Conservation (phyloP, 352 stramenopile species). For the Pilasporangium apinafurcum region DNA sequence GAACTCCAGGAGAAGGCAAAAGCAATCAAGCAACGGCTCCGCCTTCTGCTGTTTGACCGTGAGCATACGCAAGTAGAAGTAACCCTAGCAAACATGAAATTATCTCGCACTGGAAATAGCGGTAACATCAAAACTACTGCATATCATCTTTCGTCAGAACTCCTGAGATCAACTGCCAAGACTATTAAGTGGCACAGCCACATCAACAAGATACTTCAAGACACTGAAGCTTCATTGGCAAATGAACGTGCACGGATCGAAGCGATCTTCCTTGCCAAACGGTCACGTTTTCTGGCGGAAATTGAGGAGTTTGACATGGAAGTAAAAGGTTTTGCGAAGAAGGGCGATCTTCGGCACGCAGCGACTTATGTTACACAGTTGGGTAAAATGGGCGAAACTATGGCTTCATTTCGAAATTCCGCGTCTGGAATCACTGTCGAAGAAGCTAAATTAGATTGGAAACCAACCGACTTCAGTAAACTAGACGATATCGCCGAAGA, state of each 20-base stretch:
- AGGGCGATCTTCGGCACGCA: conserved; percentile 65
- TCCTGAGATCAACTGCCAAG: conserved; percentile 54
- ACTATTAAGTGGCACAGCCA: conserved; percentile 60
- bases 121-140: conserved; percentile 8
- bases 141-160: conserved; percentile 18
- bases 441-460: conserved; percentile 64
- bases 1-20: conserved; percentile 40
- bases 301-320: conserved; percentile 73
- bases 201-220: conserved; percentile 44
- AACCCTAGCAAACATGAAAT: too few species aligned
- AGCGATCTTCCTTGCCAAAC: conserved; percentile 57
- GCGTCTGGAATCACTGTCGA: conserved; percentile 53
- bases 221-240: conserved; percentile 45
- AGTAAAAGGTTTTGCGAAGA: conserved; percentile 65
- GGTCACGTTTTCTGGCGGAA: conserved; percentile 62
- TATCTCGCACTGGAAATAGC: conserved; percentile 10
- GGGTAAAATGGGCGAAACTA: conserved; percentile 61
- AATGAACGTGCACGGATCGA: conserved; percentile 64
- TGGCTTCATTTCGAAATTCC: conserved; percentile 43
- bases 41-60: conserved; percentile 61
- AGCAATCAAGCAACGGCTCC: conserved; percentile 48
- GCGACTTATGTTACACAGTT: conserved; percentile 75
- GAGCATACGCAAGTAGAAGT: too few species aligned
- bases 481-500: conserved; percentile 71
- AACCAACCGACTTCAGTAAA: conserved; percentile 59